Percentiles rank a stretch among this genome's conserved stretches.
These are phyloP conservation scores for Gnomoniopsis sp. DNA, from an alignment of 2,329 filamentous ascomycete genomes.

Conservation along the genomic window DNA sequence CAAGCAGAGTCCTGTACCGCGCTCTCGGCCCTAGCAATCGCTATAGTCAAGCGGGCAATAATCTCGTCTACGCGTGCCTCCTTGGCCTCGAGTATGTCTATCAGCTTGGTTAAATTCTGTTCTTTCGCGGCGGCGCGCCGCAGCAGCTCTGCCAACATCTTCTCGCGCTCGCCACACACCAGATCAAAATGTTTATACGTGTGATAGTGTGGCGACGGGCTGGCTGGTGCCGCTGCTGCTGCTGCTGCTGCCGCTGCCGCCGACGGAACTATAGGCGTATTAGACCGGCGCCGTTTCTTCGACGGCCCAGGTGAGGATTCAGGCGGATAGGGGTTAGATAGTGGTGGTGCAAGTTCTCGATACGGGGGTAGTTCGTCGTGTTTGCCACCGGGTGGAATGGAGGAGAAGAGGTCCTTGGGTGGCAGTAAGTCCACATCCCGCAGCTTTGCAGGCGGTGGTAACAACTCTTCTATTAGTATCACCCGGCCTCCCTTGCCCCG, in stretches of 20 bases:
- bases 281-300: not conserved
- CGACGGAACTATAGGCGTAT: not conserved
- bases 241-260: too few species aligned
- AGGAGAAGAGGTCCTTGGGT: not conserved
- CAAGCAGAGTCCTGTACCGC: too few species aligned
- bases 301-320: not conserved
- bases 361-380: not conserved
- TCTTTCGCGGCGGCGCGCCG: not conserved
- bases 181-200: not conserved
- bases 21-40: not conserved
- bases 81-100: not conserved
- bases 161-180: not conserved
- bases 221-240: too few species aligned
- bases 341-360: not conserved
- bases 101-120: not conserved
- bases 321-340: too few species aligned
- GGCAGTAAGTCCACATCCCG: not conserved
- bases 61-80: not conserved
- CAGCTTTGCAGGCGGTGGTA: not conserved
- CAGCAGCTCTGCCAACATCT: slow-evolving; percentile 3
- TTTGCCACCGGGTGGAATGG: not conserved
- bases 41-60: not conserved
- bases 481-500: not conserved
- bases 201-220: not conserved
- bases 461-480: not conserved